Conservation (phyloP, 768 basidiomycete genomes). For the Psilocybe cubensis region DNA sequence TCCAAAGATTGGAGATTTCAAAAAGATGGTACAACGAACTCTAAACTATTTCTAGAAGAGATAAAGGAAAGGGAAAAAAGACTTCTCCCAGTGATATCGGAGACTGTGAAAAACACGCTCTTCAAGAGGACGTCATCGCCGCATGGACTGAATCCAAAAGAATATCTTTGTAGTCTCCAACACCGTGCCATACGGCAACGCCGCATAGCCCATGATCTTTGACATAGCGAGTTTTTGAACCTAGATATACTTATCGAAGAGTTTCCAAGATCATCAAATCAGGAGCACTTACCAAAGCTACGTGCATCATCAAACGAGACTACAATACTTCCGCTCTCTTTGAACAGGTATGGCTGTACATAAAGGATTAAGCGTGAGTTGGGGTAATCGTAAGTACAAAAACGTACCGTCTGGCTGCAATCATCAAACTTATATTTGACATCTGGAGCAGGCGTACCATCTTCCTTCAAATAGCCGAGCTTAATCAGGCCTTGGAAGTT, state of each 20-base stretch:
- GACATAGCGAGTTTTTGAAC: slow-evolving; percentile 61
- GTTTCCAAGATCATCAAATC: background rate
- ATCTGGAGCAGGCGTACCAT: slow-evolving; percentile 44
- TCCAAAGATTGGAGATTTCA: no score
- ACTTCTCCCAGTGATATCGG: no score
- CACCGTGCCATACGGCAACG: slow-evolving; percentile 66
- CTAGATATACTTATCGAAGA: slow-evolving; percentile 14
- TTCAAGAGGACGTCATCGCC: slow-evolving; percentile 17
- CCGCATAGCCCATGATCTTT: slow-evolving; percentile 49
- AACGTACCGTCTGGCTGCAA: slow-evolving; percentile 71
- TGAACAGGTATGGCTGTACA: slow-evolving; percentile 64
- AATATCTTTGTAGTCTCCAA: slow-evolving; percentile 54
- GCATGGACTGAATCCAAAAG: slow-evolving; percentile 53
- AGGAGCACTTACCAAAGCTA: slow-evolving; percentile 47
- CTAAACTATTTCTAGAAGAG: no score
- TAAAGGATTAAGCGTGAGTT: background rate
- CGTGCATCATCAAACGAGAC: slow-evolving; percentile 66
- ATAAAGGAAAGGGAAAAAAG: no score
- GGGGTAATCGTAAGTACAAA: background rate
- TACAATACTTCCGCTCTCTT: slow-evolving; percentile 50
- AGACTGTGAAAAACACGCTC: background rate
- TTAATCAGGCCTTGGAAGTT: slow-evolving; percentile 59
- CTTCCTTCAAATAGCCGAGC: slow-evolving; percentile 47
- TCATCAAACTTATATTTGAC: slow-evolving; percentile 55
- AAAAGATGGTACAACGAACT: no score